Percentiles rank a stretch among this genome's conserved stretches.
phyloP scores from a whole-genome alignment of 805 yeast genomes.

The Starmerella powellii region DNA sequence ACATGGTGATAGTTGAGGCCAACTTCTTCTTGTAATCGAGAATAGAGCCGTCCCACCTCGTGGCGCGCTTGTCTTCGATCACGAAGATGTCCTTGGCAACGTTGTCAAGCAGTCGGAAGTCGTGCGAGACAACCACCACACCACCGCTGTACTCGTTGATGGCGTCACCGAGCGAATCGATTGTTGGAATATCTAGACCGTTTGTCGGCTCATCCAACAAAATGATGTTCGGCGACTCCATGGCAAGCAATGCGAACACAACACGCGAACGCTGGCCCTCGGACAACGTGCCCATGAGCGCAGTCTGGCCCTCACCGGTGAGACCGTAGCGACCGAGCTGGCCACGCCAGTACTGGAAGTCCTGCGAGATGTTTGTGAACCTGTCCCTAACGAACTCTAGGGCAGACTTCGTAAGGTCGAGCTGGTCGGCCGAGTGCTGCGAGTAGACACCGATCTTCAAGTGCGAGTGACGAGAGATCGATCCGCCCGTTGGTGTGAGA shows the following conservation, averaged over 20 bases:
- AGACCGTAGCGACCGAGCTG: conserved; percentile 97
- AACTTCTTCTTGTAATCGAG: conserved; percentile 85
- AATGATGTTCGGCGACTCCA: conserved; percentile 88
- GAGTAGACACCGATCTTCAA: conserved; percentile 97
- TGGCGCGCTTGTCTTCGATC: conserved; percentile 89
- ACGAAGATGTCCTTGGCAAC: conserved; percentile 96
- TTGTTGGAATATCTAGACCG: conserved; percentile 96
- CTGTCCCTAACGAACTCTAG: conserved; percentile 94
- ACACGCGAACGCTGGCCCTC: conserved; percentile 99
- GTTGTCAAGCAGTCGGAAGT: conserved; percentile 93
- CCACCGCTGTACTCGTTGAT: conserved; percentile 93
- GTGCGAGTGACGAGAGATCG: conserved; percentile 95
- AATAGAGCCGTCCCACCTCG: conserved; percentile 91
- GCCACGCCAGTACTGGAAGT: conserved; percentile 90
- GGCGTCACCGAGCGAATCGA: conserved; percentile 95
- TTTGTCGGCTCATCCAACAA: conserved; percentile 98
- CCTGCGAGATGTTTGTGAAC: conserved; percentile 82
- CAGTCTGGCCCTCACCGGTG: conserved; percentile 97
- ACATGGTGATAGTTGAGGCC: conserved; percentile 58
- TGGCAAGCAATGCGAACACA: conserved; percentile 89
- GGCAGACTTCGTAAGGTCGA: conserved; percentile 89
- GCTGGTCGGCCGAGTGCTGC: conserved; percentile 97
- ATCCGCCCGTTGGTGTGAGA: conserved; percentile 77
- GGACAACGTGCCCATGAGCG: conserved; percentile 94
- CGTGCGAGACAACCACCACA: conserved; percentile 97